Evolutionary conservation across 1,284 basidiomycete species (phyloP).

Genomic region (Sphagnurus paluster): DNA sequence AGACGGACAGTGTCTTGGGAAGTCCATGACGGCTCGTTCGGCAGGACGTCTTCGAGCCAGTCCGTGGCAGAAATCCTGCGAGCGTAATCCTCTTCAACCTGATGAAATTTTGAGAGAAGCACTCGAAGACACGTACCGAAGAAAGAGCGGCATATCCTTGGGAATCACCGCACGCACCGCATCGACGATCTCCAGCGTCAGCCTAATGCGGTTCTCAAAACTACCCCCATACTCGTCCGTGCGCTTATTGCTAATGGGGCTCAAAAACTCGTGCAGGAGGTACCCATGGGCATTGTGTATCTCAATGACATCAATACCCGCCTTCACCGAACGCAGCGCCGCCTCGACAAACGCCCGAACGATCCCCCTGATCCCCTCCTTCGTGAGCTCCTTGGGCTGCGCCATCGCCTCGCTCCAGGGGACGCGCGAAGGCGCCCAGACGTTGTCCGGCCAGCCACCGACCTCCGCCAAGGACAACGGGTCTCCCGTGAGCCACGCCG

Average conservation of each 20-base stretch:
- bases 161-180: conserved; percentile 56
- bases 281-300: conserved; percentile 69
- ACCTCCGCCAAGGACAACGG: conserved; percentile 41
- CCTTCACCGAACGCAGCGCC: conserved; percentile 54
- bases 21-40: conserved; percentile 57
- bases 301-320: conserved; percentile 70
- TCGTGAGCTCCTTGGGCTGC: conserved; percentile 51
- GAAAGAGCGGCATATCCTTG: conserved; percentile 46
- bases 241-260: conserved; percentile 68
- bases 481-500: conserved; percentile 55
- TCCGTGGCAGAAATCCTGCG: conserved; percentile 58
- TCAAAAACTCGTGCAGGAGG: conserved; percentile 53
- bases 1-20: conserved; percentile 60
- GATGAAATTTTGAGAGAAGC: conserved; percentile 2
- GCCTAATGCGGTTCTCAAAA: conserved; percentile 67
- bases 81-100: not conserved
- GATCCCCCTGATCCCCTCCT: conserved; percentile 56
- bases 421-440: conserved; percentile 57
- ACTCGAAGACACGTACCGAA: conserved; percentile 1
- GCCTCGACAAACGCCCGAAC: conserved; percentile 60
- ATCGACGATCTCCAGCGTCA: conserved; percentile 60
- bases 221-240: conserved; percentile 75
- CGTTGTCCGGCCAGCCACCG: conserved; percentile 73
- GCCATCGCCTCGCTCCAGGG: conserved; percentile 51
- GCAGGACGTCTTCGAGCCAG: conserved; percentile 56